These are phyloP conservation scores for Vitis rotundifolia DNA, from an alignment of 164 flowering plant genomes.

Conservation along the genomic window DNA sequence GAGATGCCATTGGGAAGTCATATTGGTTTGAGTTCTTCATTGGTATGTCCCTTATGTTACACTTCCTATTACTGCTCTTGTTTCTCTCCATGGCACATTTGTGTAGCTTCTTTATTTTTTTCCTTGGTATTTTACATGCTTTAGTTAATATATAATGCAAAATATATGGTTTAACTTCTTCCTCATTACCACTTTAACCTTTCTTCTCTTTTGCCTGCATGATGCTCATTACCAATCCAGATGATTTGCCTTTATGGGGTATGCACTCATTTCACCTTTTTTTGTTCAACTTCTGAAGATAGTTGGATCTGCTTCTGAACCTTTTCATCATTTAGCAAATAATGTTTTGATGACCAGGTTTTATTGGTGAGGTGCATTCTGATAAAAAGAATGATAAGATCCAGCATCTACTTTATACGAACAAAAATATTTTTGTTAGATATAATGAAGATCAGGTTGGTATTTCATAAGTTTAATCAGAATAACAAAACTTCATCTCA, in stretches of 20 bases:
- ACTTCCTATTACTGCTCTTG: neutral
- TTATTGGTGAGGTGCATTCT: slow-evolving; percentile 84
- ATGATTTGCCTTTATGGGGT: slow-evolving; percentile 98
- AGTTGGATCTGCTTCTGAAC: neutral
- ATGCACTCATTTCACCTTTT: slow-evolving; percentile 27
- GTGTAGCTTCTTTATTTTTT: neutral
- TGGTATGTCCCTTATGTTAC: slow-evolving; percentile 52
- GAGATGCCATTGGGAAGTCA: slow-evolving; percentile 86
- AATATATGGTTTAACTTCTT: too few species aligned
- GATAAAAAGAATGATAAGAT: slow-evolving; percentile 63
- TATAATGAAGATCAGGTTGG: slow-evolving; percentile 88
- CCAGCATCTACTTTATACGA: slow-evolving; percentile 76
- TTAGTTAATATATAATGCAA: too few species aligned
- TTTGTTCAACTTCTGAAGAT: neutral
- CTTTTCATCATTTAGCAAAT: neutral
- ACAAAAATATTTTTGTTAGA: slow-evolving; percentile 64
- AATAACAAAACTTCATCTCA: too few species aligned
- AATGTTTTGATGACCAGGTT: slow-evolving; percentile 45
- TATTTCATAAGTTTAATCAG: neutral
- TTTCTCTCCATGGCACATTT: neutral
- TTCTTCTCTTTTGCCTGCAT: too few species aligned
- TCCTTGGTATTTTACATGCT: neutral
- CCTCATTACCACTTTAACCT: neutral
- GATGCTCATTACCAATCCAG: slow-evolving; percentile 40
- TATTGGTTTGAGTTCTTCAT: slow-evolving; percentile 99